Conservation (phyloP, 2,329 filamentous ascomycete species). For the Camillea tinctor region DNA sequence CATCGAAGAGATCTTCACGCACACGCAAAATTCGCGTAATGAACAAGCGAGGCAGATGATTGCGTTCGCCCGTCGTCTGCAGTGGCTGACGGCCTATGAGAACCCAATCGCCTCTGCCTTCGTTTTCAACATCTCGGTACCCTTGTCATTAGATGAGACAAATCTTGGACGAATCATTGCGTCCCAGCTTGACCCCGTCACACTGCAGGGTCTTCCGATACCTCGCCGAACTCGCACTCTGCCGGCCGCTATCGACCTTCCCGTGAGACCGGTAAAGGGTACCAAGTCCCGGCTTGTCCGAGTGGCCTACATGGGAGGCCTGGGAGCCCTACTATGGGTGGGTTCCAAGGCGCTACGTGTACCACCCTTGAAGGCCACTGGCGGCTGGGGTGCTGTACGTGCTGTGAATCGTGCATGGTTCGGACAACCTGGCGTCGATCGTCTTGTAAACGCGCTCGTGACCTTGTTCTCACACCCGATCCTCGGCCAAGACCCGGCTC, state of each 20-base stretch:
- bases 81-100: slow-evolving; percentile 20
- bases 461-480: neutral
- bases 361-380: neutral
- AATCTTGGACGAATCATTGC: neutral
- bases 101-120: slow-evolving; percentile 9
- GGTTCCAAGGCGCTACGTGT: neutral
- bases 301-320: neutral
- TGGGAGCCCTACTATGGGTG: neutral
- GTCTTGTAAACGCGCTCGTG: neutral
- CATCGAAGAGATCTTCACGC: slow-evolving; percentile 10
- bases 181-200: neutral
- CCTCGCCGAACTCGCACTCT: slow-evolving; percentile 11
- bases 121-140: neutral
- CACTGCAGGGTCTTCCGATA: slow-evolving; percentile 7
- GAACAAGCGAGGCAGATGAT: slow-evolving; percentile 11
- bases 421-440: neutral
- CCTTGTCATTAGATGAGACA: neutral
- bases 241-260: slow-evolving; percentile 20
- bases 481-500: neutral
- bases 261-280: slow-evolving; percentile 3
- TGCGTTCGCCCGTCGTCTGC: slow-evolving; percentile 13
- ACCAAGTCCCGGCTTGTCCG: neutral
- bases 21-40: slow-evolving; percentile 21
- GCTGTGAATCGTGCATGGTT: neutral
- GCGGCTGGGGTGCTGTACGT: neutral